Conservation (phyloP, 805 yeast species). For the Yarrowia yakushimensis region DNA sequence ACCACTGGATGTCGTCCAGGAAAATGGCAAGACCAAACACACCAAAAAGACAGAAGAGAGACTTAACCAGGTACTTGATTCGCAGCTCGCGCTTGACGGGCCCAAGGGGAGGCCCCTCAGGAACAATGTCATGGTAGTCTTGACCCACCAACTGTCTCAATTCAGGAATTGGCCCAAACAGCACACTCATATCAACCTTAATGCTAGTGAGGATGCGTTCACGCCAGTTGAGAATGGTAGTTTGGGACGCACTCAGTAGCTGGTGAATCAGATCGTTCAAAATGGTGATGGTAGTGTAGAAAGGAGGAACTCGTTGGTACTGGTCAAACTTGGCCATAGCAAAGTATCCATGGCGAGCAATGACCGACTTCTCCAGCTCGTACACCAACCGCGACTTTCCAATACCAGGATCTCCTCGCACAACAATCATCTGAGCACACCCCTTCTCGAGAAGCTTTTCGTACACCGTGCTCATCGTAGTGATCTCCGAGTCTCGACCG, state of each 20-base stretch:
- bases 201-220: constrained; percentile 41
- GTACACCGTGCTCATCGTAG: constrained; percentile 32
- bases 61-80: constrained; percentile 44
- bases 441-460: constrained; percentile 27
- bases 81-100: constrained; percentile 41
- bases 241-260: constrained; percentile 42
- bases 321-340: constrained; percentile 36
- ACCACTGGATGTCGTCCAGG: constrained; percentile 48
- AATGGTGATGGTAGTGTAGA: constrained; percentile 42
- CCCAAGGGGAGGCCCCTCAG: constrained; percentile 32
- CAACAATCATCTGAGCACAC: constrained; percentile 36
- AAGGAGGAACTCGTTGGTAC: constrained; percentile 38
- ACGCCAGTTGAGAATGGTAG: constrained; percentile 43
- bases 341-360: constrained; percentile 37
- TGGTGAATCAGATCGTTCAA: constrained; percentile 43
- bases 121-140: constrained; percentile 37
- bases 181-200: constrained; percentile 43
- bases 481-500: constrained; percentile 36
- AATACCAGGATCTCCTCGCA: constrained; percentile 45
- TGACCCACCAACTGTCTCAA: constrained; percentile 45
- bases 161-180: constrained; percentile 47
- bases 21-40: constrained; percentile 45
- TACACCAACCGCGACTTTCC: constrained; percentile 47
- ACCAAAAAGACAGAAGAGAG: constrained; percentile 44
- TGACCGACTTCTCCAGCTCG: constrained; percentile 41